Evolutionary conservation across 2,329 filamentous ascomycete species (phyloP), one percentile per base, ranked within the genome.

Genomic region (Sclerotinia nivalis): DNA sequence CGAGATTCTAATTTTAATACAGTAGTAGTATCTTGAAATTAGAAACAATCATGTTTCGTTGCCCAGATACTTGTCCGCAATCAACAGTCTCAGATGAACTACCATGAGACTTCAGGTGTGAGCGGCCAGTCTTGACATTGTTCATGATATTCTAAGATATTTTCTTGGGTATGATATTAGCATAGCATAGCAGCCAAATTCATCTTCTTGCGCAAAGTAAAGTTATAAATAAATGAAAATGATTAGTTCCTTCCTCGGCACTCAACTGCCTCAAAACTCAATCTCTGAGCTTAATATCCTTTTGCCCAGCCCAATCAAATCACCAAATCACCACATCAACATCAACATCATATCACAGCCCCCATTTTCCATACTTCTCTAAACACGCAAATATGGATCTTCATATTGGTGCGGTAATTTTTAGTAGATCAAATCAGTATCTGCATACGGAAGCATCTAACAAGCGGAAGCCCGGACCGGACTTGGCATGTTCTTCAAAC

Each of bases 401-500:
- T 49, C 60, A 7, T 50, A 31, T 37, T 49, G 60, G 22, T 37
- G 34, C 34, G 31, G 31, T 20, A 56, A 6, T 56, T 49, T 5
- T 13, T 34, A 50, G 60, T 28, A 50, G 20, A 37, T 25, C 60
- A 56, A 22, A 56, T 37, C 54, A 20, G 54, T 56, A 56, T 37
- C 54, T 37, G 54, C 54, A 18, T 18, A 59, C 31, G 8, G 8
- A 50, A 20, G 34, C 22, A 50, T 52, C 31, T 25, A 25, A 40
- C 47, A 52, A 47, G 22, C 61, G 61, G 61, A 28, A 22, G 45
- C 37, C 47, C 61, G 61, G 61, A 40, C 61, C 47, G 43, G 61
- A 50, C 61, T 64, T 64, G 61, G 61, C 61, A 64, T 64, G 47
- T 52, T 43, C 31, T 64, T 37, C 60, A 64, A 50, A n/a, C 37